These are phyloP conservation scores for Aspergillus ellipticus DNA, from an alignment of 495 filamentous ascomycete species.

Conservation along the genomic window DNA sequence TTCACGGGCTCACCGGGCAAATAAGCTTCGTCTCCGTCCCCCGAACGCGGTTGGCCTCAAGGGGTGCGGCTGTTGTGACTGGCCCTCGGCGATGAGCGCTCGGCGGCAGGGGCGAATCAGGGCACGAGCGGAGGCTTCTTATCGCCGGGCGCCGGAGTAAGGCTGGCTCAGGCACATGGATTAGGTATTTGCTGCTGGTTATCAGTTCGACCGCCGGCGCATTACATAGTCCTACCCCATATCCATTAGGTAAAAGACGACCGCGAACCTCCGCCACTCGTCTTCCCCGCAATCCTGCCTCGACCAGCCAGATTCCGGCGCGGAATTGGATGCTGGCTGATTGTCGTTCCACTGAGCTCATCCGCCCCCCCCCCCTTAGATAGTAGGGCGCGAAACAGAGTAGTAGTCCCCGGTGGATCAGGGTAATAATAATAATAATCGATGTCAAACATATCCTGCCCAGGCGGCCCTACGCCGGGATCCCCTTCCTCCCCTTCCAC, in stretches of 20 bases:
- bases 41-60: neutral
- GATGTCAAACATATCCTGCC: no score
- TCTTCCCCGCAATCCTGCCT: slow-evolving; percentile 8
- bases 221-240: slow-evolving; percentile 33
- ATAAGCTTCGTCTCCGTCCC: slow-evolving; percentile 1
- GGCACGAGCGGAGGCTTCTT: no score
- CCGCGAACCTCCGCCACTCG: neutral
- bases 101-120: slow-evolving; percentile 9
- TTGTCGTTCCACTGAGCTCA: no score
- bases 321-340: no score
- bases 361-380: no score
- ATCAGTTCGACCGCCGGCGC: neutral
- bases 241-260: slow-evolving; percentile 21
- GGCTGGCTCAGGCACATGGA: neutral
- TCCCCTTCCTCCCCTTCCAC: no score
- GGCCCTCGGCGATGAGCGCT: slow-evolving; percentile 4
- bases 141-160: neutral
- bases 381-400: no score
- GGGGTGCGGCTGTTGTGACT: slow-evolving; percentile 5
- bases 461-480: no score
- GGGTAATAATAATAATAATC: no score
- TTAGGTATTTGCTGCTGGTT: neutral
- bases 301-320: neutral
- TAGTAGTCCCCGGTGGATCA: no score
- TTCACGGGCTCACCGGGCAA: neutral